Conservation (phyloP, 805 yeast species). For the Lipomyces yamadae region DNA sequence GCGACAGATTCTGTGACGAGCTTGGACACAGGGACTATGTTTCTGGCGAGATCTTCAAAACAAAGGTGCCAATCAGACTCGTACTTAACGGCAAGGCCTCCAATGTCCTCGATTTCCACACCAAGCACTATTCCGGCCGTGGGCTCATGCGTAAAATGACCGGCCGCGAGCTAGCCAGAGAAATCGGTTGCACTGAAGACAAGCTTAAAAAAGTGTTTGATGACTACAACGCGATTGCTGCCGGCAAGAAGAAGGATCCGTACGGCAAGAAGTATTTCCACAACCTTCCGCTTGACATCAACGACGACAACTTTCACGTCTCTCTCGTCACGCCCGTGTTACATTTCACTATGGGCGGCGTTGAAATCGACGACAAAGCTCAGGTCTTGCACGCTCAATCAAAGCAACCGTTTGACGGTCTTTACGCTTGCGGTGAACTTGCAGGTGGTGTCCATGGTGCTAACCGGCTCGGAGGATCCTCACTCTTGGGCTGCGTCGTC, state of each 20-base stretch:
- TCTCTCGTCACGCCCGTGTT: conserved; percentile 61
- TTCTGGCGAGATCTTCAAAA: conserved; percentile 60
- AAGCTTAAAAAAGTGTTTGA: conserved; percentile 47
- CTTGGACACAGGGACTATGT: conserved; percentile 65
- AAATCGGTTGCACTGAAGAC: conserved; percentile 47
- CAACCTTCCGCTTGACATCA: conserved; percentile 51
- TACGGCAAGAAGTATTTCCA: conserved; percentile 58
- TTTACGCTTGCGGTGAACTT: conserved; percentile 63
- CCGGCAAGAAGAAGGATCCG: conserved; percentile 48
- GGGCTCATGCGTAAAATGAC: conserved; percentile 57
- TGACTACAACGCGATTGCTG: conserved; percentile 51
- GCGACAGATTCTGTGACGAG: conserved; percentile 64
- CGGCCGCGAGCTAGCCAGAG: conserved; percentile 53
- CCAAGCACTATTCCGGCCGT: conserved; percentile 61
- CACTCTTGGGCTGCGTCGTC: conserved; percentile 61
- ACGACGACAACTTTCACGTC: conserved; percentile 53
- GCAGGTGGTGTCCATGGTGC: conserved; percentile 66
- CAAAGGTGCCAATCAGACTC: conserved; percentile 53
- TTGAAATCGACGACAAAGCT: conserved; percentile 56
- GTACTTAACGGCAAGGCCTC: conserved; percentile 57
- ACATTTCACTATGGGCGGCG: conserved; percentile 74
- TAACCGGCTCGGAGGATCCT: conserved; percentile 60
- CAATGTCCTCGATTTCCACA: conserved; percentile 54
- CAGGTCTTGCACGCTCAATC: conserved; percentile 45
- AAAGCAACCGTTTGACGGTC: conserved; percentile 47